These are phyloP conservation scores for Blastobotrys capitulatus DNA, from an alignment of 1,139 yeast species.

Conservation along the genomic window DNA sequence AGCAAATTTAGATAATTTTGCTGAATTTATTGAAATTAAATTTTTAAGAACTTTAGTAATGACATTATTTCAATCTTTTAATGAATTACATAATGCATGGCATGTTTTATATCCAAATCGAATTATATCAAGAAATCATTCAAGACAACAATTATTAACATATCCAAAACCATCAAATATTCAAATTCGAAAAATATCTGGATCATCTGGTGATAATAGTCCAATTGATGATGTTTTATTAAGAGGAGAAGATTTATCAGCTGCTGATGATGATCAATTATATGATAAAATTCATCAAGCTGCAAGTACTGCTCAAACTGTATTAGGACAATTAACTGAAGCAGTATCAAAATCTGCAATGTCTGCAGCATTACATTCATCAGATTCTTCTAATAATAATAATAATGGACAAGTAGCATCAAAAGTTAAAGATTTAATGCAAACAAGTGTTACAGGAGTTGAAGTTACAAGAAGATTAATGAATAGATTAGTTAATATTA, in stretches of 20 bases:
- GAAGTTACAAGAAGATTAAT: constrained; percentile 70
- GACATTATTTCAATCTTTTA: constrained; percentile 65
- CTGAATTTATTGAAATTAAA: constrained; percentile 52
- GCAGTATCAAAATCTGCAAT: constrained; percentile 71
- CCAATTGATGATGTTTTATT: constrained; percentile 13
- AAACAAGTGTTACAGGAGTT: constrained; percentile 73
- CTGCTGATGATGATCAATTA: constrained; percentile 69
- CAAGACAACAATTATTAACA: constrained; percentile 1
- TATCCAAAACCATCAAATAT: not conserved
- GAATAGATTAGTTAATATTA: constrained; percentile 49
- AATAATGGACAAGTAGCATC: constrained; percentile 38
- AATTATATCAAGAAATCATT: constrained; percentile 7
- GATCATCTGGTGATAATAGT: not conserved
- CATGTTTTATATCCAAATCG: constrained; percentile 25
- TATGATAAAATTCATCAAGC: constrained; percentile 72
- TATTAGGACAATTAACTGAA: constrained; percentile 69
- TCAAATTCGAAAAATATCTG: not conserved
- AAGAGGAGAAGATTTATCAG: constrained; percentile 30
- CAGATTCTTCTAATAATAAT: constrained; percentile 8
- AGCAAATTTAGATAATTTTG: constrained; percentile 21
- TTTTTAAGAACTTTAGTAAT: constrained; percentile 69
- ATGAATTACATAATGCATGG: constrained; percentile 74
- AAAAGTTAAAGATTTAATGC: constrained; percentile 72
- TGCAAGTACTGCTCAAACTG: constrained; percentile 70
- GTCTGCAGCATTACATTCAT: constrained; percentile 37